A percentile compares a stretch with the other conserved stretches of the same genome.
These are phyloP conservation scores for Russula abietina DNA, from an alignment of 768 basidiomycete genomes.

Conservation along the genomic window DNA sequence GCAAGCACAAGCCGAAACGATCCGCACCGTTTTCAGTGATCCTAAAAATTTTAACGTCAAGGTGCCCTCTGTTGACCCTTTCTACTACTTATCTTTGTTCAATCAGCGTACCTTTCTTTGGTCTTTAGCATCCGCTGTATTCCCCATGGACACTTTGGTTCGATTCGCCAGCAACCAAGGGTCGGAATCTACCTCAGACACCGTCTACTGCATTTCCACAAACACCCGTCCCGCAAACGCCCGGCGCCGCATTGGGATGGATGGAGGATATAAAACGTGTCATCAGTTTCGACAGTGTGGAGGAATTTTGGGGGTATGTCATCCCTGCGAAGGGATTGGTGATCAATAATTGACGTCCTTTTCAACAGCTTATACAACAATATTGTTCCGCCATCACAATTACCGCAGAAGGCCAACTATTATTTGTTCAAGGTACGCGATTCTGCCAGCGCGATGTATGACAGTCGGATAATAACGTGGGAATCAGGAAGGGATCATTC, in stretches of 20 bases:
- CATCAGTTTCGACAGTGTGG: conserved; percentile 91
- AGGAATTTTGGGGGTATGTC: conserved; percentile 97
- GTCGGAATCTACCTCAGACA: conserved; percentile 81
- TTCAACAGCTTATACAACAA: conserved; percentile 81
- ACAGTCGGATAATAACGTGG: not conserved
- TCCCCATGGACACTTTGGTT: conserved; percentile 98
- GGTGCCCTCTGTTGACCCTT: conserved; percentile 39
- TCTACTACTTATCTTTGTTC: not conserved
- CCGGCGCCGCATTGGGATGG: conserved; percentile 83
- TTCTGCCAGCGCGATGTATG: not conserved
- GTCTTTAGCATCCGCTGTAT: conserved; percentile 77
- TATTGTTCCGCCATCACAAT: conserved; percentile 88
- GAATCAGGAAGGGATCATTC: conserved; percentile 84
- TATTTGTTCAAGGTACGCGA: conserved; percentile 91
- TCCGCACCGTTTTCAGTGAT: conserved; percentile 91
- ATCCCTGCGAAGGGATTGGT: conserved; percentile 1
- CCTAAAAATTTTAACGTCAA: conserved; percentile 95
- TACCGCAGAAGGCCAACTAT: conserved; percentile 97
- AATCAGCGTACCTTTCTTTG: not conserved
- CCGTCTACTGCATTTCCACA: conserved; percentile 72
- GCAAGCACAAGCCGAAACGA: conserved; percentile 73
- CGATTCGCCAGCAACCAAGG: conserved; percentile 89
- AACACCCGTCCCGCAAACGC: conserved; percentile 68
- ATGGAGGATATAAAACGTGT: conserved; percentile 99
- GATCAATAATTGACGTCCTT: conserved; percentile 22